phyloP scores from a whole-genome alignment of 140 eudicot species.

The Bidens hawaiensis region DNA sequence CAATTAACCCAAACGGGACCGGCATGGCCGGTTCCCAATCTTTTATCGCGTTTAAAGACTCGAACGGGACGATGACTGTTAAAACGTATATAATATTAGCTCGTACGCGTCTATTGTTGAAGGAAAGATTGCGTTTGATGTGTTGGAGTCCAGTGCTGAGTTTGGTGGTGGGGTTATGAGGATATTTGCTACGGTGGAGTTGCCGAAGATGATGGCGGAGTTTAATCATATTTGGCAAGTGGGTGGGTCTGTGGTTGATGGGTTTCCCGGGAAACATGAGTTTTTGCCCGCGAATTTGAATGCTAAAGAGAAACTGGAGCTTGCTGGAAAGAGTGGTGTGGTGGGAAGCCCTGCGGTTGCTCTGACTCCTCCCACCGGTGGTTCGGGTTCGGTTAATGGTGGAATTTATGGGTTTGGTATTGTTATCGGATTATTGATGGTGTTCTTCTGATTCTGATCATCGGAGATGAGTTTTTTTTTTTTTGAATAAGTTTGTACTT shows the following conservation, averaged over 20 bases:
- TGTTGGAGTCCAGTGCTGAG: constrained; percentile 35
- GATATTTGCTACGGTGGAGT: constrained; percentile 56
- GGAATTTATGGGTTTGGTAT: constrained; percentile 7
- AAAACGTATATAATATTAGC: constrained; percentile 53
- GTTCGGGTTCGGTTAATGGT: not conserved
- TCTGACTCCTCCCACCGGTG: constrained; percentile 12
- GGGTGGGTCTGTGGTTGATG: constrained; percentile 46
- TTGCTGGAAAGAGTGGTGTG: not conserved
- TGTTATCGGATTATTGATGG: constrained; percentile 4
- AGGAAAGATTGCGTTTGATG: constrained; percentile 42
- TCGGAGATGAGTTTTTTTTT: not conserved
- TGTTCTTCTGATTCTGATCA: constrained; percentile 9
- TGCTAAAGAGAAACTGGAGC: constrained; percentile 28
- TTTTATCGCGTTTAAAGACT: constrained; percentile 42
- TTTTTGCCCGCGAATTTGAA: constrained; percentile 47
- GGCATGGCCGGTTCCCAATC: constrained; percentile 73
- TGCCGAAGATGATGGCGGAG: constrained; percentile 41
- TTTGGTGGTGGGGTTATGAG: constrained; percentile 40
- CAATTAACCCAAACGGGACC: constrained; percentile 57
- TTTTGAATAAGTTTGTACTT: no score
- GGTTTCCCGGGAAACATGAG: constrained; percentile 51
- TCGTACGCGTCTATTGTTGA: constrained; percentile 36
- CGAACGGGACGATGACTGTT: constrained; percentile 51
- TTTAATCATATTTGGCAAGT: constrained; percentile 88
- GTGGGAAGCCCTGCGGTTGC: not conserved